Percentiles rank a stretch among this genome's conserved stretches.
Evolutionary conservation across 2,329 filamentous ascomycete genomes (phyloP).

Genomic region (Alternaria arbusti): DNA sequence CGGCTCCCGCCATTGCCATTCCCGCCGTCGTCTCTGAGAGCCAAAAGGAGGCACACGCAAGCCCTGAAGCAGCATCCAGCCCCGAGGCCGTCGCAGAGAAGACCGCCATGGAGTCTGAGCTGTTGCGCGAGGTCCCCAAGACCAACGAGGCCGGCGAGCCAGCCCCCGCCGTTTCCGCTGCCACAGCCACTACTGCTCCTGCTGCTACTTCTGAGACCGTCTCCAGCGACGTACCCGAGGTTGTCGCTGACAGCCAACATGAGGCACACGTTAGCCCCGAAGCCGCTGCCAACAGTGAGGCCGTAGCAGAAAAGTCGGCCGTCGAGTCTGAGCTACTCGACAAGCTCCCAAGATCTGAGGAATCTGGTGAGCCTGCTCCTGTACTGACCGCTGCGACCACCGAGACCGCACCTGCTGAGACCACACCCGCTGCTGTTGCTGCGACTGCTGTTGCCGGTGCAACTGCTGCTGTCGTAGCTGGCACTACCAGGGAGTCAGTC

Average conservation of each 20-base stretch:
- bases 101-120: conserved; percentile 72
- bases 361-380: conserved; percentile 37
- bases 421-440: neutral
- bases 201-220: conserved; percentile 28
- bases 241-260: conserved; percentile 75
- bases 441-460: neutral
- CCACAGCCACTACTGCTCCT: conserved; percentile 20
- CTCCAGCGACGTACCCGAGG: conserved; percentile 55
- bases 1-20: conserved; percentile 31
- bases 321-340: conserved; percentile 73
- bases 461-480: conserved; percentile 9
- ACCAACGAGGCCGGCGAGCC: conserved; percentile 51
- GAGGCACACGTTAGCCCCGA: conserved; percentile 68
- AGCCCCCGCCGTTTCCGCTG: conserved; percentile 23
- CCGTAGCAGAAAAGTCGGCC: conserved; percentile 73
- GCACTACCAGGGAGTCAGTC: conserved; percentile 25
- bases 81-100: conserved; percentile 73
- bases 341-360: conserved; percentile 8
- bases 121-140: conserved; percentile 66
- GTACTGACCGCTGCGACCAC: conserved; percentile 22
- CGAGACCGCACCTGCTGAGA: conserved; percentile 9
- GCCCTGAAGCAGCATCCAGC: conserved; percentile 70
- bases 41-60: conserved; percentile 68
- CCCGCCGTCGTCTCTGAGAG: conserved; percentile 73
- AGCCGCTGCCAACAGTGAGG: conserved; percentile 67